phyloP scores from a whole-genome alignment of 495 filamentous ascomycete species.

The Niebla homalea region DNA sequence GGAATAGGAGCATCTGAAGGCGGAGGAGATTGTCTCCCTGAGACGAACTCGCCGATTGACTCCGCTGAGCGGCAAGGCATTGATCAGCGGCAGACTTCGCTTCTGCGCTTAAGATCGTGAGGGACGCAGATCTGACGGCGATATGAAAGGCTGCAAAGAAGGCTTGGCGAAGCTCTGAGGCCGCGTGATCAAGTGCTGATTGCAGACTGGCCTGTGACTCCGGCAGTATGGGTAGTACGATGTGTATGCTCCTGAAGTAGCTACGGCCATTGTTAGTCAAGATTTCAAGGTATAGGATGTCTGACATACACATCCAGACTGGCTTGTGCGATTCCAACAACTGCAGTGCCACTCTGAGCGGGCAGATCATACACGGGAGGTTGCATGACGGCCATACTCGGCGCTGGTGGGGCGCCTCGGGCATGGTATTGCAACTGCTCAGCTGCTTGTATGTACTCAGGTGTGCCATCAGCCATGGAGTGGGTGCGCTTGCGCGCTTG shows the following conservation, averaged over 20 bases:
- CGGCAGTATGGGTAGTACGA: background rate
- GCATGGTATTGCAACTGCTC: constrained; percentile 8
- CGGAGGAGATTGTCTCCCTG: constrained; percentile 37
- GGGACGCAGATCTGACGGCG: background rate
- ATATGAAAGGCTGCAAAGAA: background rate
- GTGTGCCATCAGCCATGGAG: constrained; percentile 41
- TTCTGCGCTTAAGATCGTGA: background rate
- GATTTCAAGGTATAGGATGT: background rate
- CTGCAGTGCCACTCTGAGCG: background rate
- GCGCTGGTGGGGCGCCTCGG: background rate
- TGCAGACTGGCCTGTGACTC: background rate
- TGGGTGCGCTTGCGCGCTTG: constrained; percentile 39
- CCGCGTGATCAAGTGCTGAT: background rate
- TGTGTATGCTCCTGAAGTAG: background rate
- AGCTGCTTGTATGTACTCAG: constrained; percentile 3
- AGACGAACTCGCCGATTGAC: background rate
- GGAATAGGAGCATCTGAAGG: constrained; percentile 49
- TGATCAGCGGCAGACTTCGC: background rate
- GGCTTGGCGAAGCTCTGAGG: background rate
- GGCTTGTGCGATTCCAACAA: background rate
- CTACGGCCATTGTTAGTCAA: background rate
- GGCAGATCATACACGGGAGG: background rate
- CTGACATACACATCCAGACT: background rate
- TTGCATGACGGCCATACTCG: background rate
- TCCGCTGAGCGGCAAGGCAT: background rate